These are phyloP conservation scores for Botryotinia calthae DNA, from an alignment of 2,329 filamentous ascomycete genomes.

Conservation along the genomic window DNA sequence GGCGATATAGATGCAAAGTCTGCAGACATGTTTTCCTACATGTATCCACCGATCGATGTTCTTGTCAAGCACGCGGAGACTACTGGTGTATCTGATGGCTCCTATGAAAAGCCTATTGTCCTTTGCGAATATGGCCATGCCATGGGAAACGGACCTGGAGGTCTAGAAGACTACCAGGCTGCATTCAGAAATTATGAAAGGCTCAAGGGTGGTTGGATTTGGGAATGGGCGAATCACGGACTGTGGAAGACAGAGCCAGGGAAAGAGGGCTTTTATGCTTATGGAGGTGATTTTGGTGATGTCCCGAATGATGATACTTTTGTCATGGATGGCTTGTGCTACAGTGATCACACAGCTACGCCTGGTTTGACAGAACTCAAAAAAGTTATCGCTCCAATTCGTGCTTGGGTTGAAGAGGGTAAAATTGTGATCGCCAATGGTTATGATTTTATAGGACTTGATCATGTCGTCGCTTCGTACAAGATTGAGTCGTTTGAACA, in stretches of 20 bases:
- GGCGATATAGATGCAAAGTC: slow-evolving; percentile 50
- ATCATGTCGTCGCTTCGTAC: slow-evolving; percentile 48
- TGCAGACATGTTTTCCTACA: slow-evolving; percentile 55
- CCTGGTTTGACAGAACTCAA: slow-evolving; percentile 57
- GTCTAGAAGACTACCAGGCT: slow-evolving; percentile 65
- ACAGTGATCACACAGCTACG: slow-evolving; percentile 53
- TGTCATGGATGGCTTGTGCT: slow-evolving; percentile 59
- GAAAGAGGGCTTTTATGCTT: slow-evolving; percentile 51
- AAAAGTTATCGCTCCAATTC: slow-evolving; percentile 56
- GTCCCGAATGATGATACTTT: slow-evolving; percentile 59
- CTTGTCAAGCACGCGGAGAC: slow-evolving; percentile 41
- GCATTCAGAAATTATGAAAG: slow-evolving; percentile 47
- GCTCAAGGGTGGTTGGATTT: slow-evolving; percentile 48
- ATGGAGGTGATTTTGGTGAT: slow-evolving; percentile 63
- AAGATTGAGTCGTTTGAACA: slow-evolving; percentile 45
- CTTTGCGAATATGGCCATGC: slow-evolving; percentile 60
- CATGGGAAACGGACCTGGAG: slow-evolving; percentile 74
- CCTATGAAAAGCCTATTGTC: slow-evolving; percentile 53
- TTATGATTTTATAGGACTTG: slow-evolving; percentile 54
- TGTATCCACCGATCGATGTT: slow-evolving; percentile 52
- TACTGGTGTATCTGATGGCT: slow-evolving; percentile 46
- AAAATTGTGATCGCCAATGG: slow-evolving; percentile 44
- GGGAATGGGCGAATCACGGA: slow-evolving; percentile 65
- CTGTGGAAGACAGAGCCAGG: slow-evolving; percentile 46
- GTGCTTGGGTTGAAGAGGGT: slow-evolving; percentile 40